Percentiles rank a stretch among this genome's conserved stretches.
These are phyloP conservation scores for Chlorella ohadii DNA, from an alignment of 139 green algal genomes.

Conservation along the genomic window DNA sequence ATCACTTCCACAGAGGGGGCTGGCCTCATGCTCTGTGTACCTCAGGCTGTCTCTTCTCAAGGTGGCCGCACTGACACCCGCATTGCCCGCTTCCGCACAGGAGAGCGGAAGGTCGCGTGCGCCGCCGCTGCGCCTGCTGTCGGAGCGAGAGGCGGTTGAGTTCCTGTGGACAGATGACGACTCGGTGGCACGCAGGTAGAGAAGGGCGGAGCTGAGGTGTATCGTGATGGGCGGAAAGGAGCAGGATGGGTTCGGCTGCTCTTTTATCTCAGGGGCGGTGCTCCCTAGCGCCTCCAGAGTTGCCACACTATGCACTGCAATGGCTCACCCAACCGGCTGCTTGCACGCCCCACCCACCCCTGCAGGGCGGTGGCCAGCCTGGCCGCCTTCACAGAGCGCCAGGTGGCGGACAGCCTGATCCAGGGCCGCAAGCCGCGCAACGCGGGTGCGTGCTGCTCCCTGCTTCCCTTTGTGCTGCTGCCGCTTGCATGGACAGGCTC, in stretches of 20 bases:
- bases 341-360: background rate
- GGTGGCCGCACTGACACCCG: no score
- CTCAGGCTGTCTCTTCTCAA: no score
- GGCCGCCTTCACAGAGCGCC: background rate
- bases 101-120: constrained; percentile 4
- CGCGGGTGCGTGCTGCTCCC: background rate
- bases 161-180: constrained; percentile 69
- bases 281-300: no score
- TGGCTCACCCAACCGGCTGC: background rate
- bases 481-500: no score
- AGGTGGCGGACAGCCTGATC: background rate
- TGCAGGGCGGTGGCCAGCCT: constrained; percentile 7
- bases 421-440: constrained; percentile 15
- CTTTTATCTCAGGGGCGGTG: no score
- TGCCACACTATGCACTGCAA: no score
- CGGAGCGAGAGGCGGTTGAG: constrained; percentile 58
- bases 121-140: constrained; percentile 66
- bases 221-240: no score
- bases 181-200: constrained; percentile 57
- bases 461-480: no score
- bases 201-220: no score
- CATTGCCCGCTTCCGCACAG: background rate
- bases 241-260: no score
- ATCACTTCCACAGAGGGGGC: no score
- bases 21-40: no score